Base-by-base conservation (phyloP, 2,329 filamentous ascomycete genomes). In the Alternaria gaisen region DNA sequence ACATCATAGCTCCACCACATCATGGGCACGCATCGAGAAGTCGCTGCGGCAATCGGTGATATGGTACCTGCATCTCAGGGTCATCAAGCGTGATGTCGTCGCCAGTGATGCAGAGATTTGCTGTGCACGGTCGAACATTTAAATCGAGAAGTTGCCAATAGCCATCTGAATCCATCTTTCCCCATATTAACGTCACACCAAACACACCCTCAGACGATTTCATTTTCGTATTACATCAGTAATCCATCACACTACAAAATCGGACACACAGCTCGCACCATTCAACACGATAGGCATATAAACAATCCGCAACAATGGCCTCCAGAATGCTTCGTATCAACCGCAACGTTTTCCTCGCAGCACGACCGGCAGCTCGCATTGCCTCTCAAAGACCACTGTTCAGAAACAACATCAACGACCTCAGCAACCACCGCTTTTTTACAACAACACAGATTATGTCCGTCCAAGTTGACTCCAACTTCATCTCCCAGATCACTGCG, bases 401-500 rank as follows among this genome's bases (percentile, higher is more conserved):
- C n/a, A 26, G 14, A 7, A 43, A 12, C 7, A 32, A 22, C 38
- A 22, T 22, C 22, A 61, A 61, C 48, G 58, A 61, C 30, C 58
- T 61, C 11, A 61, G 58, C 48, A 61, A 61, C 43, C 58, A 61
- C 54, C 52, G 5, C 34, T 32, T 28, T 12, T 28, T 70, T 38
- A 66, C 66, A 44, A 60, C 65, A 48, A 55, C 68, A 14, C 50
- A 61, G 36, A 56, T 53, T 12, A 60, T 70, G 47, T 52, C 66
- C 16, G 53, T 69, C n/a, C 61, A 66, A 16, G 70, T 76, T 42
- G 69, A 72, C 76, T 69, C 83, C 79, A 34, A 68, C 24, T 79
- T 78, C 60, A 78, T 83, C 61, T 79, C 77, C 6, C 71, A 75
- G 55, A 81, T 83, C 66, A 80, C 78, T 1, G 68, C 72, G 1